Conservation (phyloP, 257 asterid species). For the Penstemon davidsonii region DNA sequence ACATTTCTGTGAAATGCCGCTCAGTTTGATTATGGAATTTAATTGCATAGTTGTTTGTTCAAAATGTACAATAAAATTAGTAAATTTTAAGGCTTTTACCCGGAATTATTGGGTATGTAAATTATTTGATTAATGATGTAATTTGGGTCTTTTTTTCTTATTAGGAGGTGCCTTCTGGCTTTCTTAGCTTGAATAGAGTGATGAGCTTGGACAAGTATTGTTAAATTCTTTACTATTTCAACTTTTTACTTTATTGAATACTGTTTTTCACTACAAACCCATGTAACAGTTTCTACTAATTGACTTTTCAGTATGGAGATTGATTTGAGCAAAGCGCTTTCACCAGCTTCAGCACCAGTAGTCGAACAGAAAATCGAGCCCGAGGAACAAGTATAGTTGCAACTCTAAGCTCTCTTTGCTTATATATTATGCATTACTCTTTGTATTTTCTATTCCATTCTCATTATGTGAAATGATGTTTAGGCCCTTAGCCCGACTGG, state of each 20-base stretch:
- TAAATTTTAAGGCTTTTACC: neutral
- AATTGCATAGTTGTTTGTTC: conserved; percentile 18
- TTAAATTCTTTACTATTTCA: neutral
- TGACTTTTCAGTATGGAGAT: conserved; percentile 62
- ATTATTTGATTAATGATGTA: neutral
- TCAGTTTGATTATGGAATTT: conserved; percentile 9
- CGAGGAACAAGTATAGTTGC: conserved; percentile 47
- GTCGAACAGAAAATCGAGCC: conserved; percentile 33
- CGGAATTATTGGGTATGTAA: neutral
- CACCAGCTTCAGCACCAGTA: conserved; percentile 40
- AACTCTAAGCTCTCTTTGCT: conserved; percentile 19
- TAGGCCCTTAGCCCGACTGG: conserved; percentile 45
- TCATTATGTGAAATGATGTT: conserved; percentile 30
- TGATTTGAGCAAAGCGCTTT: conserved; percentile 68
- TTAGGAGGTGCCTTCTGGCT: conserved; percentile 83
- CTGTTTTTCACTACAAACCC: neutral
- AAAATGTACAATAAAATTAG: neutral
- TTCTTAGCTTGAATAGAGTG: conserved; percentile 89
- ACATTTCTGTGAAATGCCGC: neutral
- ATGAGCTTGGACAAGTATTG: conserved; percentile 86
- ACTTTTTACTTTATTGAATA: neutral
- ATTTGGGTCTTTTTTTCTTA: conserved; percentile 16
- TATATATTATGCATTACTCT: conserved; percentile 2
- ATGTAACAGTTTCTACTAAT: conserved; percentile 11
- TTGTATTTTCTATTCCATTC: conserved; percentile 10